Base-by-base conservation (phyloP, 805 yeast genomes). In the Candida boleticola region DNA sequence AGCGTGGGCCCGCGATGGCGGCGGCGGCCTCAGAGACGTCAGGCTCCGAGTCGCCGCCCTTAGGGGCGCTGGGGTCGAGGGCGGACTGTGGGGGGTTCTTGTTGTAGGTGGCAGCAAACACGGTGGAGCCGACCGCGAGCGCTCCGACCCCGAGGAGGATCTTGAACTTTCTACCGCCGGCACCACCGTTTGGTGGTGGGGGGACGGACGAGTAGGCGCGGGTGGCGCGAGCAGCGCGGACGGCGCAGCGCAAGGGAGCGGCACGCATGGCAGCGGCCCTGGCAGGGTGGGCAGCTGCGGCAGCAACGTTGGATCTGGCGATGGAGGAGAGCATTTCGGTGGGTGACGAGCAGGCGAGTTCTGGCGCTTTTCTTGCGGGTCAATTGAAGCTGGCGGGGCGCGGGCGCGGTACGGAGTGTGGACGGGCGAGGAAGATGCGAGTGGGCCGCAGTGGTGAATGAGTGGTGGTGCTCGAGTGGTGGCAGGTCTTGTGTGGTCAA, bases 71-170 rank as follows among this genome's bases (percentile, higher is more conserved):
- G 14, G 67, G 66, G 46, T 79, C 83, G 33, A 76, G 46, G 3
- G 74, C 68, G 42, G 73, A 68, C 23, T 59, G 54, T 5, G 83
- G 82, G 13, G 36, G 48, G 29, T 58, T 64, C 53, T 69, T 76
- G 49, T 66, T 70, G 58, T 68, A 68, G 2, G 69, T 51, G 11
- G 71, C 49, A 7, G 80, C 68, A 1, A 63, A 61, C 25, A 72
- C 44, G 3, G 82, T 71, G 3, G 81, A 66, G 26, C 77, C 81
- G 14, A 71, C 41, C n/a, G 80, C 83, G 52, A 75, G 77, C 3
- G 70, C 57, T 11, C 76, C 61, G n/a, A 74, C 39, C 2, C 58
- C 55, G 2, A 59, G 23, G 29, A 68, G 49, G 9, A 64, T 44
- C 44, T 52, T 55, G 29, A 61, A 64, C 36, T 52, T 58, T 22